Base-by-base conservation (phyloP, 2,329 filamentous ascomycete genomes). In the Dactylellina sp. region DNA sequence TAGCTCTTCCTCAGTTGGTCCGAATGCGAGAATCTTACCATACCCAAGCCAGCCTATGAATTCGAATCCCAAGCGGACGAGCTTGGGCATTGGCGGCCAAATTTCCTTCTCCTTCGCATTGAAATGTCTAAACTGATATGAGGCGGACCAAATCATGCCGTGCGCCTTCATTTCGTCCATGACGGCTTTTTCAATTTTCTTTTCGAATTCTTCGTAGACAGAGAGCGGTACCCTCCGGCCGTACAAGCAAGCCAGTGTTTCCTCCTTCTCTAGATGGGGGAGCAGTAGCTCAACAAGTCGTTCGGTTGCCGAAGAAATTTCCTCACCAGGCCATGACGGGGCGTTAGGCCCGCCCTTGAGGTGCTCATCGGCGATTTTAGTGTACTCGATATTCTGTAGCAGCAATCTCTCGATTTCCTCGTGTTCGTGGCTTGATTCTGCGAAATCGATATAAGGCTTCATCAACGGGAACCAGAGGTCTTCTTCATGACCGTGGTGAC, bases 351-450 rank as follows among this genome's bases (percentile, higher is more conserved):
- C 61, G n/a, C 61, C 70, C 18, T 74, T 71, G 12, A 76, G 32
- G 24, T 75, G 55, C 12, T 55, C 64, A 28, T 71, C 56, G 1
- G 64, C 65, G 7, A 37, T 55, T 20, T 71, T 74, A 3, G 56
- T 22, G 12, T 66, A 71, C 39, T 72, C 71, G 14, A 70, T 53
- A 24, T 65, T 25, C 12, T 55, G 25, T 4, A 37, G 53, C 28
- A 76, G 59, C 9, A 70, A 37, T 2, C 16, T 60, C 16, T 71
- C 50, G 20, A 76, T 76, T 47, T 72, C 75, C 18, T 76, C 75
- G 42, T 76, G 75, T 42, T 76, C 75, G 47, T 75, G 65, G 22
- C 49, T 71, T 4, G 75, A 76, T 28, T 76, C 75, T 4, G 65
- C 52, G 42, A 72, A 76, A 25, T 76, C 71, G 16, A 76, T 62